Percentiles rank a stretch among this genome's conserved stretches.
These are phyloP conservation scores for Thuja plicata DNA, from an alignment of 83 land plant genomes.

Conservation along the genomic window DNA sequence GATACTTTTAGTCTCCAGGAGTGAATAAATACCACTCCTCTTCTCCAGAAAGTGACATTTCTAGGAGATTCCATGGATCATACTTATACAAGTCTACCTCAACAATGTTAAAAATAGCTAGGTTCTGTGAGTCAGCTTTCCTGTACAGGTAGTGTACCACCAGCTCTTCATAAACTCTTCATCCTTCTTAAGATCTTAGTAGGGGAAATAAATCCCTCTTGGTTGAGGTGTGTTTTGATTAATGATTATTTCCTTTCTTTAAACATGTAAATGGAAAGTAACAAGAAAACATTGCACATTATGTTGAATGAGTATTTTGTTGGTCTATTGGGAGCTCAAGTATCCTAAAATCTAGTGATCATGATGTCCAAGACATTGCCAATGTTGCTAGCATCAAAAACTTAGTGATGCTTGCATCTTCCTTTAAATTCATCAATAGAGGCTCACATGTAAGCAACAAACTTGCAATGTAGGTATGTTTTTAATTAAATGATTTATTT, in stretches of 20 bases:
- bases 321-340: background rate
- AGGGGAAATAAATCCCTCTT: background rate
- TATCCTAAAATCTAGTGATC: background rate
- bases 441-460: constrained; percentile 99
- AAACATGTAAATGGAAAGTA: background rate
- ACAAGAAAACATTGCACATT: background rate
- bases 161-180: too few relatives aligned
- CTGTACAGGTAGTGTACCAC: too few relatives aligned
- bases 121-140: too few relatives aligned
- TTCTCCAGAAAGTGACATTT: constrained; percentile 31
- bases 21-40: constrained; percentile 53
- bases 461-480: constrained; percentile 90
- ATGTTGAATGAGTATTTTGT: background rate
- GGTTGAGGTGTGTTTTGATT: background rate
- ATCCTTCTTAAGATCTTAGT: background rate
- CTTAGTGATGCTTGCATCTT: constrained; percentile 92
- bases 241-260: background rate
- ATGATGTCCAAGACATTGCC: constrained; percentile 82
- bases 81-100: too few relatives aligned
- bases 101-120: too few relatives aligned
- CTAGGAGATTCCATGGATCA: constrained; percentile 9
- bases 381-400: constrained; percentile 87
- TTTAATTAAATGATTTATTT: background rate
- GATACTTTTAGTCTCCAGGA: constrained; percentile 39
- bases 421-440: constrained; percentile 98